Evolutionary conservation across 768 basidiomycete genomes (phyloP).

Genomic region (Symmetrospora coprosmae): DNA sequence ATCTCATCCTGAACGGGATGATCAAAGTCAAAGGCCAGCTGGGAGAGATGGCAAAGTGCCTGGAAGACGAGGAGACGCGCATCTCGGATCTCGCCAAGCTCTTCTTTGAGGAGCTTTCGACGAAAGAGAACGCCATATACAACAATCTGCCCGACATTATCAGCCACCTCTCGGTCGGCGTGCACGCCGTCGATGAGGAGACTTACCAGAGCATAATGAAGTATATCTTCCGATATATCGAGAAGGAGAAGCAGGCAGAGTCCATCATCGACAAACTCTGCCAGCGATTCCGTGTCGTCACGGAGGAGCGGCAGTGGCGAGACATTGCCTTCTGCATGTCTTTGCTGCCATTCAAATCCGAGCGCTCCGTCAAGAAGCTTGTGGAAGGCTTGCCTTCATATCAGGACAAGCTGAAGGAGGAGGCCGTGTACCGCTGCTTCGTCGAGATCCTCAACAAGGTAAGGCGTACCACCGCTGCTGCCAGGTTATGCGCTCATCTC

Average conservation of each 20-base stretch:
- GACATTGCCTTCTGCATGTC: constrained; percentile 94
- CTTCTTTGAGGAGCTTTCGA: constrained; percentile 89
- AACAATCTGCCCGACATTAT: constrained; percentile 96
- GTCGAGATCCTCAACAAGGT: constrained; percentile 84
- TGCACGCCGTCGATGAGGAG: constrained; percentile 81
- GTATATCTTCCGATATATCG: constrained; percentile 92
- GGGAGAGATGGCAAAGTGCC: constrained; percentile 99
- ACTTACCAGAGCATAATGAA: constrained; percentile 81
- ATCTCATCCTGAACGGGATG: constrained; percentile 90
- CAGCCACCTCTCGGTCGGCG: constrained; percentile 79
- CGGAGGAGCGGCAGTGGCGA: constrained; percentile 86
- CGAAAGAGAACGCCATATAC: constrained; percentile 97
- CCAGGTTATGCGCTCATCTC: not conserved
- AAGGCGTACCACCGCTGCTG: constrained; percentile 13
- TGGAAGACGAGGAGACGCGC: constrained; percentile 74
- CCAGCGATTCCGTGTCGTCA: constrained; percentile 76
- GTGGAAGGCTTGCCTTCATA: constrained; percentile 85
- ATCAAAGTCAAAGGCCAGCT: constrained; percentile 98
- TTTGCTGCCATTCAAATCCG: constrained; percentile 88
- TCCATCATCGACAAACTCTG: constrained; percentile 94
- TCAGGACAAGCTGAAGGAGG: constrained; percentile 87
- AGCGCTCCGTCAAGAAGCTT: constrained; percentile 87
- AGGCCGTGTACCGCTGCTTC: constrained; percentile 63
- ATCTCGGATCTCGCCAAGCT: constrained; percentile 90
- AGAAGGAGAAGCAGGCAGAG: constrained; percentile 98